Conservation (phyloP, 1,284 basidiomycete genomes). For the Tylopilus sp. region DNA sequence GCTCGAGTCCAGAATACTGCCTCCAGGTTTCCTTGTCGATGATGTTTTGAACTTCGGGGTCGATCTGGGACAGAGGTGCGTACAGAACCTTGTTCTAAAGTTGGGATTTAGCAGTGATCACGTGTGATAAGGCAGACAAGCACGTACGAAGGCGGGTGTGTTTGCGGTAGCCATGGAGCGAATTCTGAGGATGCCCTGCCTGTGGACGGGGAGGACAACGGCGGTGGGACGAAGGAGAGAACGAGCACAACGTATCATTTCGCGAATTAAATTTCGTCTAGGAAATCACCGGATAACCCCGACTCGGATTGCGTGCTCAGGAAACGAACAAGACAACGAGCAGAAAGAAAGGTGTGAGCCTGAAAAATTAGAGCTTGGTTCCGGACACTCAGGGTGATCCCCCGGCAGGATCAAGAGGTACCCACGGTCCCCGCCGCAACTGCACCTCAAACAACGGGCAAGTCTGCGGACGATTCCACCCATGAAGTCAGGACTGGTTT, state of each 20-base stretch:
- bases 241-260: slow-evolving; percentile 31
- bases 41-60: slow-evolving; percentile 95
- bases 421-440: no score
- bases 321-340: neutral
- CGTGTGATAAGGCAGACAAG: neutral
- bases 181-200: slow-evolving; percentile 13
- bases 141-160: slow-evolving; percentile 60
- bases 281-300: slow-evolving; percentile 23
- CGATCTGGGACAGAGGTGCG: slow-evolving; percentile 81
- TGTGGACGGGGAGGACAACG: slow-evolving; percentile 24
- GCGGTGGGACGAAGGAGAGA: slow-evolving; percentile 31
- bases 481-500: no score
- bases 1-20: slow-evolving; percentile 96
- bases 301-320: no score
- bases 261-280: slow-evolving; percentile 10
- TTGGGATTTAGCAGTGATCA: neutral
- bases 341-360: no score
- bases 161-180: slow-evolving; percentile 59
- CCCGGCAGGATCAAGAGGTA: no score
- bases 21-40: slow-evolving; percentile 99
- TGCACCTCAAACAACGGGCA: no score
- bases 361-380: no score
- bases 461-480: no score
- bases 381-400: no score
- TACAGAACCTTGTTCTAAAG: slow-evolving; percentile 90